These are phyloP conservation scores for Solanum piurae DNA, from an alignment of 257 asterid species.

Conservation along the genomic window DNA sequence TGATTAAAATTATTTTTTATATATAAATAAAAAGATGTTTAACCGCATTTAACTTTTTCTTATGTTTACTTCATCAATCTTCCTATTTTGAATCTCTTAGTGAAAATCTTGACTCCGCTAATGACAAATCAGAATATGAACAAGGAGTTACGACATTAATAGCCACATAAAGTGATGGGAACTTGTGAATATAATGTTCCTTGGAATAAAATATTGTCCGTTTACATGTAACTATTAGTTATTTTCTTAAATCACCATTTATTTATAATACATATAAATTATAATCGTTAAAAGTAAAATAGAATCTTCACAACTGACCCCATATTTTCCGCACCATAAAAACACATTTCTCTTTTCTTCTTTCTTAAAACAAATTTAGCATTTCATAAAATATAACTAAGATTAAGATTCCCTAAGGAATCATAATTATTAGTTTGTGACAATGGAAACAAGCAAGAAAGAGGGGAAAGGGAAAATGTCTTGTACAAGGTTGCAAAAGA, in stretches of 20 bases:
- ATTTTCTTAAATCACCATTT: background rate
- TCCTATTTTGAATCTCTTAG: background rate
- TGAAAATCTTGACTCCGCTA: background rate
- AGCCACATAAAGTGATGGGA: background rate
- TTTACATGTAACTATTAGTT: background rate
- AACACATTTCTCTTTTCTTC: background rate
- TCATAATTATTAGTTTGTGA: background rate
- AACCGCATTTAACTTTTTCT: background rate
- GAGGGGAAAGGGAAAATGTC: background rate
- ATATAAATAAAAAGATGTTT: too few species aligned
- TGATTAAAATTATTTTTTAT: too few species aligned
- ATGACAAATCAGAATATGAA: background rate
- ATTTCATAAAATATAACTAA: background rate
- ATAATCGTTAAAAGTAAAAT: background rate
- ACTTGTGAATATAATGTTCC: background rate
- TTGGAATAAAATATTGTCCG: background rate
- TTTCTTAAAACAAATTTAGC: background rate
- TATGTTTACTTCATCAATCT: too few species aligned
- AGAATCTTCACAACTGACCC: background rate
- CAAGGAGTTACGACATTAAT: background rate
- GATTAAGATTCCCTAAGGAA: background rate
- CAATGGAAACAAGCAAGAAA: slow-evolving; percentile 1
- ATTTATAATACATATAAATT: background rate
- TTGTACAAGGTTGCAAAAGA: slow-evolving; percentile 17
- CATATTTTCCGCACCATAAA: slow-evolving; percentile 15